A percentile compares a stretch with the other conserved stretches of the same genome.
Conservation (phyloP, 2,329 filamentous ascomycete species). For the Polychaeton citri region DNA sequence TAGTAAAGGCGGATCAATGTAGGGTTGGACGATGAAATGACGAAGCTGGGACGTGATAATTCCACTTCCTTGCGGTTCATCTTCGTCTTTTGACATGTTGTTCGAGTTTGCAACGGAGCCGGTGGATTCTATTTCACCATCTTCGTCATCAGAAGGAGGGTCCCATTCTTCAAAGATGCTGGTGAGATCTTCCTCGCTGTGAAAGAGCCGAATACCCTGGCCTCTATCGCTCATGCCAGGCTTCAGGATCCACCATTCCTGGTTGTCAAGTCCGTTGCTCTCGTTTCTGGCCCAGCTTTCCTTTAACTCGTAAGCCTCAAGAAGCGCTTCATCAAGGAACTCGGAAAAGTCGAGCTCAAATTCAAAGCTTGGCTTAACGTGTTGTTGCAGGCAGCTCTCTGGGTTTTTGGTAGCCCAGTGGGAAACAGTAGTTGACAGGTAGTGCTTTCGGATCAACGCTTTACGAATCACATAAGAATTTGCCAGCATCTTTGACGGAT, state of each 20-base stretch:
- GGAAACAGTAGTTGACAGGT: conserved; percentile 68
- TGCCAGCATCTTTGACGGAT: conserved; percentile 51
- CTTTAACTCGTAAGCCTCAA: conserved; percentile 71
- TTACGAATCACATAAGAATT: conserved; percentile 95
- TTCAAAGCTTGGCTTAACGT: conserved; percentile 66
- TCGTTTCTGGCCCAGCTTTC: conserved; percentile 65
- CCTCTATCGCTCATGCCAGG: conserved; percentile 95
- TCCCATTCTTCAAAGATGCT: conserved; percentile 90
- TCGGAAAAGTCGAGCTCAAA: conserved; percentile 96
- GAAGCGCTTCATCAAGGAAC: conserved; percentile 83
- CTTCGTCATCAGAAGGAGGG: conserved; percentile 54
- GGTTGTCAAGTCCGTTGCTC: conserved; percentile 24
- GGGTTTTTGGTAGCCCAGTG: conserved; percentile 82
- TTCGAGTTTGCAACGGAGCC: conserved; percentile 7
- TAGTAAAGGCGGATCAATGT: conserved; percentile 79
- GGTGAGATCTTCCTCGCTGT: conserved; percentile 69
- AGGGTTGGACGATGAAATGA: conserved; percentile 91
- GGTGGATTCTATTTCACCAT: conserved; percentile 19
- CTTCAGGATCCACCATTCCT: conserved; percentile 96
- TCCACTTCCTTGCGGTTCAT: conserved; percentile 32
- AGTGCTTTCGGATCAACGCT: conserved; percentile 92
- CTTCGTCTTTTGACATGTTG: conserved; percentile 22
- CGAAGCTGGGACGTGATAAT: conserved; percentile 83
- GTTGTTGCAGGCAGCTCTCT: conserved; percentile 48
- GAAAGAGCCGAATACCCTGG: conserved; percentile 84